Conservation (phyloP, 164 flowering plant species). For the Santalum album region DNA sequence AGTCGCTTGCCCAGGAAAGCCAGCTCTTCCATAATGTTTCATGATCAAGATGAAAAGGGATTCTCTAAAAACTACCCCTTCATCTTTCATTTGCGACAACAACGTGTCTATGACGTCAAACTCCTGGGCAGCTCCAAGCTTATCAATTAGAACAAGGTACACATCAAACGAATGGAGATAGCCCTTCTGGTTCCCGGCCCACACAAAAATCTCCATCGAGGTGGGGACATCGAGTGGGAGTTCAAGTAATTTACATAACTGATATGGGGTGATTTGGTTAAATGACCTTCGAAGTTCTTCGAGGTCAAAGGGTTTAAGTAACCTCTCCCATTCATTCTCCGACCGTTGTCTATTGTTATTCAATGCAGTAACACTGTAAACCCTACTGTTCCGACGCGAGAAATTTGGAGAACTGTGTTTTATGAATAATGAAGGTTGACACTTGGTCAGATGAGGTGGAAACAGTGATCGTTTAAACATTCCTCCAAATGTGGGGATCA, state of each 20-base stretch:
- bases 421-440: too few relatives aligned
- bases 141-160: constrained; percentile 56
- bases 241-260: constrained; percentile 59
- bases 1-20: constrained; percentile 74
- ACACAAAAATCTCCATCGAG: constrained; percentile 53
- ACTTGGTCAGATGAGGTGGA: too few relatives aligned
- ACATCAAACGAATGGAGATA: constrained; percentile 71
- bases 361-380: too few relatives aligned
- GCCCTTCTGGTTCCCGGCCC: constrained; percentile 61
- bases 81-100: constrained; percentile 74
- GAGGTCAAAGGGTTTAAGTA: constrained; percentile 78
- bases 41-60: constrained; percentile 63
- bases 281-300: constrained; percentile 55
- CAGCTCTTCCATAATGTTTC: constrained; percentile 67
- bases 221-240: constrained; percentile 74
- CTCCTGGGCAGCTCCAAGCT: constrained; percentile 53
- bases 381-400: too few relatives aligned
- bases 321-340: constrained; percentile 72
- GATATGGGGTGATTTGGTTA: constrained; percentile 50
- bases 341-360: too few relatives aligned
- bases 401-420: too few relatives aligned
- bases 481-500: too few relatives aligned
- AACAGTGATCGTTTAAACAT: too few relatives aligned
- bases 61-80: constrained; percentile 61
- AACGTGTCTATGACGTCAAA: constrained; percentile 53